Evolutionary conservation across 208 protist genomes (phyloP).

Genomic region (Vickermania spadyakhi): DNA sequence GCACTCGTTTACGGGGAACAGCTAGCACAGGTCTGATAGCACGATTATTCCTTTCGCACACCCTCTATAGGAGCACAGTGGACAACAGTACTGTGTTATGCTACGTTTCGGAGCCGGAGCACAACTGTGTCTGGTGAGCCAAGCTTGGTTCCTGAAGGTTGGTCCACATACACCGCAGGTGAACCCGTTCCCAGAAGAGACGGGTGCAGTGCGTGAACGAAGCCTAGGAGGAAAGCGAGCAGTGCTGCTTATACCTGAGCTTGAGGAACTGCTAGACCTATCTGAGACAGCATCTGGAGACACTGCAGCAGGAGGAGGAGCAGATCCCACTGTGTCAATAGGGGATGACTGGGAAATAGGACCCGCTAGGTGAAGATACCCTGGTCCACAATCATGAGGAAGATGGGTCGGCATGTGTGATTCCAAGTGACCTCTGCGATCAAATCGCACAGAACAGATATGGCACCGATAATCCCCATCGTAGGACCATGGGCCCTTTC

Average conservation of each 20-base stretch:
- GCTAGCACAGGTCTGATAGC: not conserved
- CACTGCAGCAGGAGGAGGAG: no score
- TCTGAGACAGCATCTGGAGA: not conserved
- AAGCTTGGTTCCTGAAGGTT: not conserved
- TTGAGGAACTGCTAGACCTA: no score
- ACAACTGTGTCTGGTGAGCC: not conserved
- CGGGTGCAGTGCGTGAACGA: not conserved
- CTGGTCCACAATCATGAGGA: slow-evolving; percentile 1
- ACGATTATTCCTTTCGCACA: not conserved
- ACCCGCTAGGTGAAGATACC: not conserved
- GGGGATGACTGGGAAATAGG: not conserved
- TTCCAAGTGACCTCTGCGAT: slow-evolving; percentile 2
- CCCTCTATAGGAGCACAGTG: not conserved
- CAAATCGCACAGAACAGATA: slow-evolving; percentile 2
- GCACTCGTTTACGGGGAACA: not conserved
- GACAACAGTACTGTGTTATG: not conserved
- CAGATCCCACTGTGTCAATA: no score
- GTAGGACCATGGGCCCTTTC: not conserved
- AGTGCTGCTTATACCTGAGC: not conserved
- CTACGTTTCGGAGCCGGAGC: not conserved
- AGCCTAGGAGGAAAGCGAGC: not conserved
- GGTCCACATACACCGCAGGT: not conserved
- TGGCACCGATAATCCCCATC: not conserved
- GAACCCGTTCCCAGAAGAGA: not conserved
- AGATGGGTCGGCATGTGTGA: not conserved